A percentile compares a stretch with the other conserved stretches of the same genome.
Conservation (phyloP, 495 filamentous ascomycete genomes). For the Podospora bellae-mahoneyi region DNA sequence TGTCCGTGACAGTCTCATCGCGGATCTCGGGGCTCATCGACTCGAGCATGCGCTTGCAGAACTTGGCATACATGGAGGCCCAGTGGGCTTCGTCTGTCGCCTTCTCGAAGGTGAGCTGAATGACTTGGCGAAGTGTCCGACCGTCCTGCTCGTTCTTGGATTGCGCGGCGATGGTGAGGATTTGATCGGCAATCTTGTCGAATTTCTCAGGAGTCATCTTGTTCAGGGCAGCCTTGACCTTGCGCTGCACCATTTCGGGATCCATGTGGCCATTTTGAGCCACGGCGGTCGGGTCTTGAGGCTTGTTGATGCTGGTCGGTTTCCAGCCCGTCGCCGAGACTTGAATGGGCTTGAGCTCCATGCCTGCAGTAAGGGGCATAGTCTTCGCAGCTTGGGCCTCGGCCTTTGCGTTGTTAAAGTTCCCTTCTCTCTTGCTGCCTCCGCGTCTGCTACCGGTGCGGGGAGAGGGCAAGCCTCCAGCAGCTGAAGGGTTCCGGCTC, state of each 20-base stretch:
- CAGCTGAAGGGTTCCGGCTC: constrained; percentile 49
- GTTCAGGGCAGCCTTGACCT: constrained; percentile 97
- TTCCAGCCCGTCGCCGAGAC: constrained; percentile 80
- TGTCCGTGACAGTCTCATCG: constrained; percentile 89
- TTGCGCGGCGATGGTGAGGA: constrained; percentile 86
- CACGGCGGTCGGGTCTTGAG: constrained; percentile 37
- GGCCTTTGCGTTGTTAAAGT: constrained; percentile 48
- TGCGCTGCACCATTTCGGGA: constrained; percentile 92
- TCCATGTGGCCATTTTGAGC: constrained; percentile 61
- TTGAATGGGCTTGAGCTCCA: constrained; percentile 75
- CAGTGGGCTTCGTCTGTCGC: constrained; percentile 98
- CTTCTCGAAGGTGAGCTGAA: constrained; percentile 98
- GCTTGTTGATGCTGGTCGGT: constrained; percentile 62
- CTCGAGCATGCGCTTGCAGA: constrained; percentile 95
- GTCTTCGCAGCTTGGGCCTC: constrained; percentile 67
- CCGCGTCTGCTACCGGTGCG: constrained; percentile 53
- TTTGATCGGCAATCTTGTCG: constrained; percentile 89
- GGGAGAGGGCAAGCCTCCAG: constrained; percentile 48
- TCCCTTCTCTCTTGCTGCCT: constrained; percentile 48
- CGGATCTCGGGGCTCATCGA: constrained; percentile 93
- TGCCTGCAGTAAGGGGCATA: constrained; percentile 83
- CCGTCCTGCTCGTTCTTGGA: constrained; percentile 95
- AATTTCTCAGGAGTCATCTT: constrained; percentile 99
- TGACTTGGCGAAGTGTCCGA: constrained; percentile 92
- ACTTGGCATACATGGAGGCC: constrained; percentile 98